A percentile compares a stretch with the other conserved stretches of the same genome.
Evolutionary conservation across 176 grass and related monocot genomes (phyloP).

Genomic region (Lolium multiflorum): DNA sequence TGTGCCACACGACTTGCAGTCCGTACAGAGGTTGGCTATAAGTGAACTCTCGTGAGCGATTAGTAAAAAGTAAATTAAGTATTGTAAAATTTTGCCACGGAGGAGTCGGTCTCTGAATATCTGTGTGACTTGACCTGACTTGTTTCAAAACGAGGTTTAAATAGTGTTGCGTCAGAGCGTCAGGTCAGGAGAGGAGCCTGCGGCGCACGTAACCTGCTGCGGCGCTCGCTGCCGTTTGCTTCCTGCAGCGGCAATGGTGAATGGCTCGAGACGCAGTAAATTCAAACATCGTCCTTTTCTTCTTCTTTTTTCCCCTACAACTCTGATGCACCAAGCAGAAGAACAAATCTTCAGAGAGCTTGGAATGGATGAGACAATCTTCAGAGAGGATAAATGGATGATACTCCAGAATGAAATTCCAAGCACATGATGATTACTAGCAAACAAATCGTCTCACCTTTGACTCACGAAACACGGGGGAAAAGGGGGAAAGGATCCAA

Average conservation of each 20-base stretch:
- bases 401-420: neutral
- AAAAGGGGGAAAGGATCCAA: neutral
- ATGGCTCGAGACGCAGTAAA: constrained; percentile 44
- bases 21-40: neutral
- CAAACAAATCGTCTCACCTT: constrained; percentile 11
- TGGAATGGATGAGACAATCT: neutral
- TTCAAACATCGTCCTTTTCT: neutral
- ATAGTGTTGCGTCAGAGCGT: neutral
- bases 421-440: neutral
- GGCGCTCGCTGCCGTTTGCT: constrained; percentile 37
- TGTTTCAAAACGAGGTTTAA: constrained; percentile 18
- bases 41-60: neutral
- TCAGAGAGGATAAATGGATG: too few relatives aligned
- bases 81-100: neutral
- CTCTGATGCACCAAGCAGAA: neutral
- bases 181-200: neutral
- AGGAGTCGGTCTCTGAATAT: neutral
- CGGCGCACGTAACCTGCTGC: constrained; percentile 26
- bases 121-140: too few relatives aligned
- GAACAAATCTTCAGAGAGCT: neutral
- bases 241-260: constrained; percentile 48
- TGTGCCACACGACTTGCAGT: neutral
- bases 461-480: constrained; percentile 7
- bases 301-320: too few relatives aligned
- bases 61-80: neutral